Percentiles rank a stretch among this genome's conserved stretches.
phyloP scores from a whole-genome alignment of 225 moss, liverwort and hornwort species.

The Thuidium tamariscinum region DNA sequence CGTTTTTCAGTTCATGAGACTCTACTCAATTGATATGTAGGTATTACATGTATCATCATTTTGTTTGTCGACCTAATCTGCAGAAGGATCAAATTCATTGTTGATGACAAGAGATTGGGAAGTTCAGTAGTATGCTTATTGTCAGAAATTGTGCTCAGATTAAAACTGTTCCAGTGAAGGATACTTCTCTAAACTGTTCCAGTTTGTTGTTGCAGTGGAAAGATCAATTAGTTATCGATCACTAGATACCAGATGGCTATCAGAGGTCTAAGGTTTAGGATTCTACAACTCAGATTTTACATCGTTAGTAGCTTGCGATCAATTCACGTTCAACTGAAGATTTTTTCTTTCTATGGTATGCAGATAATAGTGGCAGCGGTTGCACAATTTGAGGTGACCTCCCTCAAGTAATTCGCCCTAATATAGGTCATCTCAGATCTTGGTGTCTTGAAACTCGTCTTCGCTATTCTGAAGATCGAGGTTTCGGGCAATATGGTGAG shows the following conservation, averaged over 20 bases:
- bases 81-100: background rate
- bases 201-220: background rate
- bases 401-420: background rate
- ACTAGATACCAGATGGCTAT: background rate
- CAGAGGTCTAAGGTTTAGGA: background rate
- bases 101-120: background rate
- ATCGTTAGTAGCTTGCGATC: background rate
- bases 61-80: background rate
- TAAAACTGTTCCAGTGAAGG: background rate
- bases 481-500: constrained; percentile 49
- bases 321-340: background rate
- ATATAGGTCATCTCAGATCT: background rate
- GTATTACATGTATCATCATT: background rate
- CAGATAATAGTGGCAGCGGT: background rate
- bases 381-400: background rate
- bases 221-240: background rate
- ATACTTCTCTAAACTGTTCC: background rate
- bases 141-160: background rate
- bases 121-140: background rate
- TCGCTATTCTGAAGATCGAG: background rate
- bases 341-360: background rate
- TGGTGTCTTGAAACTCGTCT: background rate
- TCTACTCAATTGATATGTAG: background rate
- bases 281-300: background rate
- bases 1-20: background rate